Evolutionary conservation across 1,284 basidiomycete species (phyloP).

Genomic region (Puccinia polysora): DNA sequence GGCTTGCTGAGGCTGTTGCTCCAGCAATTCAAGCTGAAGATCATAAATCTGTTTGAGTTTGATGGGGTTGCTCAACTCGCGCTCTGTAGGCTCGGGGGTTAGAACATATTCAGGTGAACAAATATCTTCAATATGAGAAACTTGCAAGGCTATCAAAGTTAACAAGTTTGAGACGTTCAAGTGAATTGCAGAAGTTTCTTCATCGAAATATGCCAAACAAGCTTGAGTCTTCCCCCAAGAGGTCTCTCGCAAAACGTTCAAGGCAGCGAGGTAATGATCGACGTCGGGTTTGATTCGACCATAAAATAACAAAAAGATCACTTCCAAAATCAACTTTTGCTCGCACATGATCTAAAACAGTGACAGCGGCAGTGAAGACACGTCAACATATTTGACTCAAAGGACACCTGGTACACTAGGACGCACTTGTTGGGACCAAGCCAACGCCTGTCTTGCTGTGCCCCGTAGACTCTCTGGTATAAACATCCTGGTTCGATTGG

Average conservation of each 20-base stretch:
- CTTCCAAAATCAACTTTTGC: conserved; percentile 41
- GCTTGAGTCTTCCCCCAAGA: conserved; percentile 38
- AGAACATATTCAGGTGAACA: conserved; percentile 26
- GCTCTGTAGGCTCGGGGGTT: background rate
- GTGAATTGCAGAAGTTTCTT: conserved; percentile 31
- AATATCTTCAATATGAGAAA: conserved; percentile 34
- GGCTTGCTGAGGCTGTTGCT: conserved; percentile 21
- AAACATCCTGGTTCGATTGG: conserved; percentile 29
- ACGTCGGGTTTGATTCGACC: conserved; percentile 20
- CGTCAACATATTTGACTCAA: background rate
- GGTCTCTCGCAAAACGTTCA: conserved; percentile 28
- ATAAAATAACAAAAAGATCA: conserved; percentile 40
- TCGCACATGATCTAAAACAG: conserved; percentile 31
- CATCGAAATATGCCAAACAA: conserved; percentile 35
- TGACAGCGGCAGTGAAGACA: background rate
- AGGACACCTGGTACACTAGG: too few species aligned
- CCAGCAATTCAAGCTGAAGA: conserved; percentile 34
- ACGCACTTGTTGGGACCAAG: conserved; percentile 41
- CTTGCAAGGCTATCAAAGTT: conserved; percentile 40
- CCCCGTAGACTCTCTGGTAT: conserved; percentile 21
- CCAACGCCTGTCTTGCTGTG: conserved; percentile 31
- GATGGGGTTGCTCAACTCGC: conserved; percentile 21
- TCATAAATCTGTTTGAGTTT: conserved; percentile 37
- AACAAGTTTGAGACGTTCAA: conserved; percentile 32
- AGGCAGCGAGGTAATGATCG: conserved; percentile 17